These are phyloP conservation scores for Cutaneotrichosporon cyanovorans DNA, from an alignment of 1,284 basidiomycete genomes.

Conservation along the genomic window DNA sequence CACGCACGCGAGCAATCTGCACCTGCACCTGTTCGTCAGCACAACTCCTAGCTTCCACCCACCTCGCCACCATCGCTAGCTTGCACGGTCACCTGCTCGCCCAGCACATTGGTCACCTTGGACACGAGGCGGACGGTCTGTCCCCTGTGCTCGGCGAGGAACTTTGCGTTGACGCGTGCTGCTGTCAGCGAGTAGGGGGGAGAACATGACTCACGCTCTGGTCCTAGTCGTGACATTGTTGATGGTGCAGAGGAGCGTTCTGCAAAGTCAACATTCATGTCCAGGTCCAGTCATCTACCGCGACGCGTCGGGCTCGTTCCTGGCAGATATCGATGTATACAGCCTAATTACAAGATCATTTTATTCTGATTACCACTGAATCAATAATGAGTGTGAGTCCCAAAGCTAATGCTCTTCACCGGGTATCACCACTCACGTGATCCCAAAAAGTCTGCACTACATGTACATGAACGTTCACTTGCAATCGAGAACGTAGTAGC, in stretches of 20 bases:
- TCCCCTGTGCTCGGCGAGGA: slow-evolving; percentile 30
- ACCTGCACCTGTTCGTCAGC: slow-evolving; percentile 52
- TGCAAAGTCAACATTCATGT: not conserved
- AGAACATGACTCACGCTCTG: slow-evolving; percentile 30
- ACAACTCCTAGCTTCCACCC: slow-evolving; percentile 6
- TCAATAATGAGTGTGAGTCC: not conserved
- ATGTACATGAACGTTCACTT: not conserved
- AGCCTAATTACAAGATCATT: not conserved
- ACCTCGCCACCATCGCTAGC: slow-evolving; percentile 63
- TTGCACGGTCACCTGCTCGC: slow-evolving; percentile 57
- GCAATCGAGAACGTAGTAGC: no score
- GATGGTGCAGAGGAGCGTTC: not conserved
- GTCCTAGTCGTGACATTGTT: slow-evolving; percentile 34
- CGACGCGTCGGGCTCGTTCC: not conserved
- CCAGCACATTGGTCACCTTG: slow-evolving; percentile 57
- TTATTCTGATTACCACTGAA: not conserved
- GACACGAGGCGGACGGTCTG: slow-evolving; percentile 64
- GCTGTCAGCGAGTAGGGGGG: not conserved
- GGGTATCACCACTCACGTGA: not conserved
- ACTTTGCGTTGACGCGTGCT: slow-evolving; percentile 40
- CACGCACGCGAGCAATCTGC: slow-evolving; percentile 48
- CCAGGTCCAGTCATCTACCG: not conserved
- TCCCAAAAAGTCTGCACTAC: slow-evolving; percentile 1
- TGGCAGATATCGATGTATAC: not conserved
- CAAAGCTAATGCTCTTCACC: no score